phyloP scores from a whole-genome alignment of 148 eudicot genomes.

The Rhododendron mucronatum region DNA sequence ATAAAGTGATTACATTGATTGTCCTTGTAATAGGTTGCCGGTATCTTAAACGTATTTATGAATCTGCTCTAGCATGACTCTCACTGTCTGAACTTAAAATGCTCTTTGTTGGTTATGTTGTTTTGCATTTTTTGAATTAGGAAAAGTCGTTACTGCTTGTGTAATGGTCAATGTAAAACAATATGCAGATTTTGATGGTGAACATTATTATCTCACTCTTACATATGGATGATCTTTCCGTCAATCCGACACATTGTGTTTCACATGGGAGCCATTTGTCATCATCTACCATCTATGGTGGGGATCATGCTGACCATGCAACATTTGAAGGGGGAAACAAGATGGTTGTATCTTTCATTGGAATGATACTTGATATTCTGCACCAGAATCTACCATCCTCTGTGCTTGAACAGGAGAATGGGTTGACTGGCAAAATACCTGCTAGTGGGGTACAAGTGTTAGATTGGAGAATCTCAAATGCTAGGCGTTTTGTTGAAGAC shows the following conservation, averaged over 20 bases:
- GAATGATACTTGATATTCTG: constrained; percentile 62
- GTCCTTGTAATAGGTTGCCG: neutral
- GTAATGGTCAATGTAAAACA: constrained; percentile 7
- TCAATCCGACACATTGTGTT: constrained; percentile 48
- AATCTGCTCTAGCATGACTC: neutral
- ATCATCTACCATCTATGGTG: constrained; percentile 18
- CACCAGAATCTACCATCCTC: constrained; percentile 57
- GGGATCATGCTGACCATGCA: constrained; percentile 30
- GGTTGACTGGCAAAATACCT: constrained; percentile 38
- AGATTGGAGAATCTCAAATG: constrained; percentile 78
- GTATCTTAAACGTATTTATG: neutral
- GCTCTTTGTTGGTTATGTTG: neutral
- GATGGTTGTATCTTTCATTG: constrained; percentile 63
- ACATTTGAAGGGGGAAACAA: constrained; percentile 52
- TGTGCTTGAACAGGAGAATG: constrained; percentile 34
- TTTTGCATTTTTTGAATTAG: neutral
- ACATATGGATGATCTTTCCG: constrained; percentile 68
- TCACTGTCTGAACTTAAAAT: neutral
- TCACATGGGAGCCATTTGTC: constrained; percentile 34
- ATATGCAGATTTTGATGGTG: constrained; percentile 82
- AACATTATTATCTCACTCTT: constrained; percentile 82
- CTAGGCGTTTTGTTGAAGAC: constrained; percentile 72
- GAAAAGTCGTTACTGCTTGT: neutral
- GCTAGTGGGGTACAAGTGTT: constrained; percentile 60
- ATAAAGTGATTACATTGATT: neutral